Base-by-base conservation (phyloP, 805 yeast species). In the Candida boidinii region DNA sequence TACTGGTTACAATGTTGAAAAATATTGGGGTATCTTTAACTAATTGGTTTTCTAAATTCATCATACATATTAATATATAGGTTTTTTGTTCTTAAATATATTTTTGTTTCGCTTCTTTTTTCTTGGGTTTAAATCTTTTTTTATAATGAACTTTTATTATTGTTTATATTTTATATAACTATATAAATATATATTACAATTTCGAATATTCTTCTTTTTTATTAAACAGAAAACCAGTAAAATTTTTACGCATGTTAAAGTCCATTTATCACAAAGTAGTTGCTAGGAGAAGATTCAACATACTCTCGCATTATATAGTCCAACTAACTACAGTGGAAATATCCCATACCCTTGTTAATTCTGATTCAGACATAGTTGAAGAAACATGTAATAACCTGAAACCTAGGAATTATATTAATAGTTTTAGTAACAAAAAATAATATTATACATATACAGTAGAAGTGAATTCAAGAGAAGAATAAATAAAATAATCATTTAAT, bases 1-100 rank as follows among this genome's bases (percentile, higher is more conserved):
- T 16, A 81, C 81, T 34, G 26, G 60, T 17, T 70, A 62, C 54
- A 69, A 68, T 36, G 80, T 76, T 37, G 84, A 77, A 53, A 67
- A 73, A 53, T 68, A 61, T 58, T 73, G 79, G 79, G 80, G 80
- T 35, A 50, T 73, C 34, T 72, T 5, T 24, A 24, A 16, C 10
- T 11, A 17, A 20, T n/a, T 18, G n/a, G 17, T 17, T 17, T 17
- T n/a, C 17, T 15, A 5, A 13, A 5, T 13, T 14, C 20, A 16
- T 17, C 17, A 16, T 8, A 9, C 14, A 8, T n/a, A 13, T 13
- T 24, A 16, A 7, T 26, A n/a, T 16, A 26, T 17, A 6, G 7
- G 16, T 26, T 26, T 26, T n/a, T 20, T 7, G 16, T 26, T 17
- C n/a, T n/a, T 9, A 16, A 9, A 4, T 24, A 13, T 7, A 7